Conservation (phyloP, 1,139 yeast genomes). For the Scheffersomyces quercinus region DNA sequence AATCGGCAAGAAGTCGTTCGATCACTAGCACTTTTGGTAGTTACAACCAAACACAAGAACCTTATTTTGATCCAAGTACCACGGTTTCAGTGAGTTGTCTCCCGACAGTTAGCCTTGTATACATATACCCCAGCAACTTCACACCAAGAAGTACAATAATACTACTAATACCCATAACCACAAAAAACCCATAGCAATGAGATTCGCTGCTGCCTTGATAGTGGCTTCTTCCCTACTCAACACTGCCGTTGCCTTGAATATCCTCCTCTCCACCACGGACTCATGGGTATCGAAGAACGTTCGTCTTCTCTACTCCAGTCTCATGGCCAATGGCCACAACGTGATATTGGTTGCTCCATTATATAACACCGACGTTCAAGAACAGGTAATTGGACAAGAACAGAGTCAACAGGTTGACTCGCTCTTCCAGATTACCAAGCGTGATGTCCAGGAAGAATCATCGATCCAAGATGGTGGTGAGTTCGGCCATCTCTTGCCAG, state of each 20-base stretch:
- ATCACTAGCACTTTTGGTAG: no score
- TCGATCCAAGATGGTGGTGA: constrained; percentile 31
- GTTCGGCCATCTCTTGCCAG: constrained; percentile 34
- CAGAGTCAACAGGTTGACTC: background rate
- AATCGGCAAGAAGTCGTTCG: no score
- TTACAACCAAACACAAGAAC: no score
- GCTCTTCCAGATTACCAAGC: background rate
- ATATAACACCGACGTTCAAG: constrained; percentile 14
- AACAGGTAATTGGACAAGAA: background rate
- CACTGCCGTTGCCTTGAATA: constrained; percentile 22
- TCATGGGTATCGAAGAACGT: constrained; percentile 43
- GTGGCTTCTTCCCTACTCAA: background rate
- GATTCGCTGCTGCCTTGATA: no score
- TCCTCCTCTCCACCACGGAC: constrained; percentile 36
- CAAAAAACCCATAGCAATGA: no score
- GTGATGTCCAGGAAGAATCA: constrained; percentile 1
- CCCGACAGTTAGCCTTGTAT: no score
- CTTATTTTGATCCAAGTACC: no score
- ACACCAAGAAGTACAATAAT: no score
- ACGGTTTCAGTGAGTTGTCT: no score
- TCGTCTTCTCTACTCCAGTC: constrained; percentile 27
- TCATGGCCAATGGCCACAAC: constrained; percentile 28
- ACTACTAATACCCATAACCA: no score
- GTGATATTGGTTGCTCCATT: constrained; percentile 37
- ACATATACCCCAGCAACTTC: no score